phyloP scores from a whole-genome alignment of 345 rosid genomes.

The Passiflora organensis region DNA sequence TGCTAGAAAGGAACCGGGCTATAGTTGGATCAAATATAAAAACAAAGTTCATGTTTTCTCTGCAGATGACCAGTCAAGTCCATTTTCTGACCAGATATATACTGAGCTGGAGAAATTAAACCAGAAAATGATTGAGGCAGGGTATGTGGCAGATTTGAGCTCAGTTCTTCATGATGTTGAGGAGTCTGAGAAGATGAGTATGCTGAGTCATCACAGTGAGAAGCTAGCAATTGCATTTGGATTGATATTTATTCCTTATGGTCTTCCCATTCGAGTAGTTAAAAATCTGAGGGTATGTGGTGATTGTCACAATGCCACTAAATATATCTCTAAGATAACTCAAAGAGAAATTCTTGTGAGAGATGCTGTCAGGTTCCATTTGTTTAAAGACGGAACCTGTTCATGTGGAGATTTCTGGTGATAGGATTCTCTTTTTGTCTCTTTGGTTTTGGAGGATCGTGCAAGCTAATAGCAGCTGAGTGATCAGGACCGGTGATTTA shows the following conservation, averaged over 20 bases:
- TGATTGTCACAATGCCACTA: constrained; percentile 89
- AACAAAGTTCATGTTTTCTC: constrained; percentile 65
- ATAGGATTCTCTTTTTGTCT: constrained; percentile 17
- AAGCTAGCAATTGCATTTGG: constrained; percentile 93
- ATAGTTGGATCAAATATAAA: constrained; percentile 87
- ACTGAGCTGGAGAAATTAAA: constrained; percentile 60
- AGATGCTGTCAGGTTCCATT: constrained; percentile 85
- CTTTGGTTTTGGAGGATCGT: background rate
- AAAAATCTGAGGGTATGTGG: constrained; percentile 86
- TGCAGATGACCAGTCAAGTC: constrained; percentile 73
- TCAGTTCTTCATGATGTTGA: constrained; percentile 71
- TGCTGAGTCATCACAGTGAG: constrained; percentile 89
- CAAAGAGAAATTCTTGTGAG: constrained; percentile 84
- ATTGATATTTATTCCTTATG: constrained; percentile 56
- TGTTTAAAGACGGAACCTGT: constrained; percentile 81
- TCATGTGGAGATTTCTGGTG: constrained; percentile 98
- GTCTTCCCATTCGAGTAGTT: constrained; percentile 63
- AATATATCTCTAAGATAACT: constrained; percentile 76
- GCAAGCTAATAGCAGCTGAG: background rate
- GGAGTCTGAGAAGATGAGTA: constrained; percentile 66
- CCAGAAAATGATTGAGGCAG: constrained; percentile 54
- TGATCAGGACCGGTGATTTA: constrained; percentile 4
- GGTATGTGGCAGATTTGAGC: constrained; percentile 71
- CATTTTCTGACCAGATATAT: constrained; percentile 57
- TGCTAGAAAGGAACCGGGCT: constrained; percentile 83